Evolutionary conservation across 192 early-diverging fungal species (phyloP).

Genomic region (Linnemannia exigua): DNA sequence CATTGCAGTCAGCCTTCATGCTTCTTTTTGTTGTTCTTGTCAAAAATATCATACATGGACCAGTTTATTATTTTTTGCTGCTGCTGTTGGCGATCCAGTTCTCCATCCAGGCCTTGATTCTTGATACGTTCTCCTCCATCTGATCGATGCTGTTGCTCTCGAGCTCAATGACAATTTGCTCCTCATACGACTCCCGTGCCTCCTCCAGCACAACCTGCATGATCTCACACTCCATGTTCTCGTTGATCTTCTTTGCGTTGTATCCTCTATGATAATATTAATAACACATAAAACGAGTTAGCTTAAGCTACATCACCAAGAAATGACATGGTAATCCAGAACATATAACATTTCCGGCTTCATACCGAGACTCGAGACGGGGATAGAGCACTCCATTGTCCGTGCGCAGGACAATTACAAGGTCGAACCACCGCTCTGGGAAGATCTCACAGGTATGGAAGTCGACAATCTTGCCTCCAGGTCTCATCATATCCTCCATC

Average conservation of each 20-base stretch:
- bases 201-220: conserved; percentile 96
- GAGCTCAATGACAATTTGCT: conserved; percentile 87
- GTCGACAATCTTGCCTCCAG: conserved; percentile 92
- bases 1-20: no score
- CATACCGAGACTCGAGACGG: conserved; percentile 82
- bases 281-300: neutral
- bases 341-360: no score
- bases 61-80: conserved; percentile 20
- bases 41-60: no score
- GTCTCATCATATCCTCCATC: conserved; percentile 84
- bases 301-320: no score
- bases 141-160: conserved; percentile 85
- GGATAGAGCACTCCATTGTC: conserved; percentile 85
- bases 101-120: conserved; percentile 79
- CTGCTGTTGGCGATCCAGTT: conserved; percentile 65
- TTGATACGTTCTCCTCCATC: conserved; percentile 93
- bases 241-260: conserved; percentile 84
- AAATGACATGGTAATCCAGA: neutral
- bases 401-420: conserved; percentile 91
- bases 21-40: no score
- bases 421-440: conserved; percentile 98
- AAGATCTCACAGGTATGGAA: conserved; percentile 97
- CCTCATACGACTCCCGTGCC: conserved; percentile 85
- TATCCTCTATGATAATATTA: conserved; percentile 71
- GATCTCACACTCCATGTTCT: conserved; percentile 98